These are phyloP conservation scores for Plasmodiophora brassicae DNA, from an alignment of 208 protist species.

Conservation along the genomic window DNA sequence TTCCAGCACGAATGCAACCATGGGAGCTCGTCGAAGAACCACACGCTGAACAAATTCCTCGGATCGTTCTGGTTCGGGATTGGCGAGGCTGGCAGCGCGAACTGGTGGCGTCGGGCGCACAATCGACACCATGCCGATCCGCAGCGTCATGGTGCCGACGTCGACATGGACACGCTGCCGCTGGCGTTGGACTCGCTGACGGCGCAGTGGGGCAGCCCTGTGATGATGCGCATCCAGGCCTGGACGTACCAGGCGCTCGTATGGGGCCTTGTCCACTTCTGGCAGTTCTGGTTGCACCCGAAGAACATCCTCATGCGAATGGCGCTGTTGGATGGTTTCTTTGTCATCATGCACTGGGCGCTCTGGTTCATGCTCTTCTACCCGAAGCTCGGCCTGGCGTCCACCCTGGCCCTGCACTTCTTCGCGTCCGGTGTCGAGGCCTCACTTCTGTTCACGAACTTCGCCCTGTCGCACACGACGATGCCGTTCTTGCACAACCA, in stretches of 20 bases:
- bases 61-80: constrained; percentile 21
- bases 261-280: constrained; percentile 5
- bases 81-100: neutral
- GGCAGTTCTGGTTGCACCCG: constrained; percentile 10
- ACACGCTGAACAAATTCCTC: neutral
- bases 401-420: neutral
- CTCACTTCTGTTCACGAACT: constrained; percentile 13
- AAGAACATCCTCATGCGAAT: neutral
- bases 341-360: neutral
- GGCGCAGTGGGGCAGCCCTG: neutral
- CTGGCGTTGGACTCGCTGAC: neutral
- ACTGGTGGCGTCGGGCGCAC: constrained; percentile 7
- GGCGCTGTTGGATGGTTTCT: neutral
- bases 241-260: neutral
- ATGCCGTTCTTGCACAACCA: neutral
- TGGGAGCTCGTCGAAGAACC: constrained; percentile 1
- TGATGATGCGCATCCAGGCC: neutral
- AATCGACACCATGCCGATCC: constrained; percentile 26
- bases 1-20: constrained; percentile 28
- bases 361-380: neutral
- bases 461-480: neutral
- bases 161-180: constrained; percentile 3
- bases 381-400: neutral
- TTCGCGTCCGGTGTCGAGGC: neutral
- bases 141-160: constrained; percentile 26